Evolutionary conservation across 495 filamentous ascomycete genomes (phyloP), one percentile per base, ranked within the genome.

Genomic region (Neurospora sp.): DNA sequence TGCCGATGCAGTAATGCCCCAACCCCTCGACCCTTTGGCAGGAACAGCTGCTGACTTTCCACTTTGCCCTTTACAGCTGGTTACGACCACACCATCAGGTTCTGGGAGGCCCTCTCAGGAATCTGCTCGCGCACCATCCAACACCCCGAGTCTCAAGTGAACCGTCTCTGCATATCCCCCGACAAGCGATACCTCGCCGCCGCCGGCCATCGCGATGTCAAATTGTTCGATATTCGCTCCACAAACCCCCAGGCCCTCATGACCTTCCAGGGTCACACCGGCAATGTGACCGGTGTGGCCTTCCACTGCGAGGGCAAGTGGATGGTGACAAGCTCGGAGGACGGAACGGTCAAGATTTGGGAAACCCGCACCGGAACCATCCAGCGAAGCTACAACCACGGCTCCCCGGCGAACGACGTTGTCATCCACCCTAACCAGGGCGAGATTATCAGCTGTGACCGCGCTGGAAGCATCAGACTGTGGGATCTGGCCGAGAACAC

Each of bases 241-340:
- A 93, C 94, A 8, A 98, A 98, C 76, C 94, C 96, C 3, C 94
- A 93, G 71, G 93, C 95, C 0, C 87, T 98, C 4, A 89, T 97
- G 74, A 92, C 91, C 44, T 98, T 99, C 78, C 94, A 98, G 73
- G 96, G 96, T 69, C 96, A 99, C 80, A 96, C 93, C 17, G 91
- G 89, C 75, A 99, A 99, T 76, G 89, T 99, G 79, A 99, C 96
- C 0, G 96, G 96, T 4, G 91, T 99, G 37, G 96, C 94, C 35
- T 99, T 98, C 78, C 96, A 99, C 81, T 97, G 94, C 77, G 96
- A 99, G 79, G 94, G 94, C 12, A 98, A 98, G 82, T 99, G 96
- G 96, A 98, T 99, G 94, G 95, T 98, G n/a, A 99, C 96, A 4
- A 96, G 93, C 82, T 96, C 93, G 44, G 96, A 99, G 80, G 96